Evolutionary conservation across 2,329 filamentous ascomycete genomes (phyloP), one percentile per base, ranked within the genome.

Genomic region (Beauveria asiatica): DNA sequence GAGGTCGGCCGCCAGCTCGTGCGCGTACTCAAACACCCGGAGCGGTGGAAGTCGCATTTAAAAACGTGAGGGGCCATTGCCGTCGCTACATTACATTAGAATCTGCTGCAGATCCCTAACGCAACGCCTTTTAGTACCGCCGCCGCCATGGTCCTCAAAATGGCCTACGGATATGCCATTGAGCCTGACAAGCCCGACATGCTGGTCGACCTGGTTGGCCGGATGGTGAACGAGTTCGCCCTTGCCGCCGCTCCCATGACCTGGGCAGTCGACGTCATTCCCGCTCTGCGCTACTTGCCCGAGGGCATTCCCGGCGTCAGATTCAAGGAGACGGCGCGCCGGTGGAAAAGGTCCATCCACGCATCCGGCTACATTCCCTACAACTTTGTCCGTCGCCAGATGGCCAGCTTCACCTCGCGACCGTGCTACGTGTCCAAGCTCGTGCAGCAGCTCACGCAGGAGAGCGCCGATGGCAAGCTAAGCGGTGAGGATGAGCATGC

Each of bases 211-310:
- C 51, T 73, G 11, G 66, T 70, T 5, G 69, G 72, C 5, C 55
- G 57, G 3, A 69, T 69, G 62, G 68, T 73, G 65, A 50, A 50
- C 8, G 63, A 71, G 16, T 68, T 73, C 48, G 68, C 68, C 0
- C 48, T 59, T 8, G 68, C 71, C 3, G 57, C 66, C 6, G 64
- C 69, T 0, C 73, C 73, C 0, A 57, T 70, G n/a, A 51, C 64
- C 3, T 75, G 72, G 72, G 25, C 64, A 0, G 70, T 74, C 7
- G 72, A 75, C 25, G 64, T 68, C 0, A n/a, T 75, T 0, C 72
- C 73, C 0, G 37, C 48, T 2, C 62, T 74, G 2, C 62, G 62
- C n/a, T 61, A 70, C 11, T 64, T 75, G 6, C 73, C 73, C 0
- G 64, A 64, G 0, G 56, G 66, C 33, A 62, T 72, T 21, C 73